Evolutionary conservation across 192 early-diverging fungal genomes (phyloP).

Genomic region (Coemansia sp.): DNA sequence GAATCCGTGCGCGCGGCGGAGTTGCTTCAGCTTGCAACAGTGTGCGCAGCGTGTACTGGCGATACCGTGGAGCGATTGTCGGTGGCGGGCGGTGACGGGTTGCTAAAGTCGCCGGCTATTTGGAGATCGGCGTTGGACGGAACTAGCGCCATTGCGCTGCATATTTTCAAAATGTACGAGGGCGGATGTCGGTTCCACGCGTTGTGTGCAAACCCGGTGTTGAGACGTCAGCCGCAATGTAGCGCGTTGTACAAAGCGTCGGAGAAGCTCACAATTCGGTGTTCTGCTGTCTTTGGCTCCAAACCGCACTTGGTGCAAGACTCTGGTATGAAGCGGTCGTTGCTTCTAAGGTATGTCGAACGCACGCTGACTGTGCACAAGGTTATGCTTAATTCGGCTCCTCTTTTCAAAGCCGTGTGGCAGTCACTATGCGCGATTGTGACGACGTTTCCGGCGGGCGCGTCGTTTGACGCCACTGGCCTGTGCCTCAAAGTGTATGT

Average conservation of each 20-base stretch:
- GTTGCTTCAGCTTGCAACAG: conserved; percentile 1
- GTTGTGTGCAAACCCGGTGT: conserved; percentile 1
- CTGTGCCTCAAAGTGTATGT: conserved; percentile 21
- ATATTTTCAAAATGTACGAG: conserved; percentile 29
- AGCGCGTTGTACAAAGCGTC: conserved; percentile 5
- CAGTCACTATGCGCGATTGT: conserved; percentile 27
- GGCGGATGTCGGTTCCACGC: conserved; percentile 14
- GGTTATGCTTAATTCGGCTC: conserved; percentile 22
- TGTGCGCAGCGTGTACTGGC: conserved; percentile 2
- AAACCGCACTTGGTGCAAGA: conserved; percentile 18
- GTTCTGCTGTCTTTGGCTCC: conserved; percentile 21
- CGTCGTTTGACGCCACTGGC: conserved; percentile 17
- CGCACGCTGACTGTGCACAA: conserved; percentile 18
- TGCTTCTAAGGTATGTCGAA: conserved; percentile 22
- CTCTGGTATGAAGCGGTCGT: conserved; percentile 25
- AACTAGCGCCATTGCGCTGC: conserved; percentile 20
- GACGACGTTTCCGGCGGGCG: conserved; percentile 5
- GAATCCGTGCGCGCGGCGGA: background rate
- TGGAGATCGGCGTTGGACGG: conserved; percentile 39
- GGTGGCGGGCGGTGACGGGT: conserved; percentile 6
- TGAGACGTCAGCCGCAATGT: conserved; percentile 1
- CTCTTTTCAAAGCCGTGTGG: conserved; percentile 37
- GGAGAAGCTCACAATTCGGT: conserved; percentile 16
- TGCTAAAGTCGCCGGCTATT: conserved; percentile 28
- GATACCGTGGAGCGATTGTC: conserved; percentile 17